These are phyloP conservation scores for Uncinocarpus reesii DNA, from an alignment of 2,329 filamentous ascomycete genomes.

Conservation along the genomic window DNA sequence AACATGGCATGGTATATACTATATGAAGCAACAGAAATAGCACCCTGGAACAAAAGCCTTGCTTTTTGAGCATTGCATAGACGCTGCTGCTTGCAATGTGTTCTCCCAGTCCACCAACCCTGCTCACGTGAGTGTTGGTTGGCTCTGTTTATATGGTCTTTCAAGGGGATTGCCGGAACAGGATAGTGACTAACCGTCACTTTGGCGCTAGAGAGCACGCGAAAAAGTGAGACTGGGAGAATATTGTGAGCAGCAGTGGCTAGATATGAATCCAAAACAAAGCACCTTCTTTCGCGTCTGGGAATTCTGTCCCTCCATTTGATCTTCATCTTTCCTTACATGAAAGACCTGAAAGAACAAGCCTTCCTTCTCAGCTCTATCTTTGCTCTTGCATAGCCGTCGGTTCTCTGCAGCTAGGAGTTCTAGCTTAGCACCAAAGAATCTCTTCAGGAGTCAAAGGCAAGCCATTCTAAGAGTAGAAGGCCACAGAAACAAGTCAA, in stretches of 20 bases:
- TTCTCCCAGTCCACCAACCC: not conserved
- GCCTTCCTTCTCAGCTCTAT: not conserved
- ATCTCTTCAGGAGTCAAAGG: not conserved
- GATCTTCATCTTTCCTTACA: not conserved
- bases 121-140: not conserved
- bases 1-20: not conserved
- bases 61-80: not conserved
- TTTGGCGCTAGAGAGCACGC: not conserved
- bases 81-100: not conserved
- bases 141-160: conserved; percentile 1
- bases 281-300: not conserved
- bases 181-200: not conserved
- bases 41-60: not conserved
- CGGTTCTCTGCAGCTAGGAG: not conserved
- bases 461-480: not conserved
- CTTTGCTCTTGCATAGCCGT: not conserved
- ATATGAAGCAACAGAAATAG: not conserved
- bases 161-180: not conserved
- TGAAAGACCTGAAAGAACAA: not conserved
- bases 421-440: not conserved
- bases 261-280: not conserved
- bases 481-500: not conserved
- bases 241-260: not conserved
- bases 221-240: not conserved
- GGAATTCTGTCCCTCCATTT: not conserved